Percentiles rank a stretch among this genome's conserved stretches.
Conservation (phyloP, 345 rosid genomes). For the Bruguiera parviflora region DNA sequence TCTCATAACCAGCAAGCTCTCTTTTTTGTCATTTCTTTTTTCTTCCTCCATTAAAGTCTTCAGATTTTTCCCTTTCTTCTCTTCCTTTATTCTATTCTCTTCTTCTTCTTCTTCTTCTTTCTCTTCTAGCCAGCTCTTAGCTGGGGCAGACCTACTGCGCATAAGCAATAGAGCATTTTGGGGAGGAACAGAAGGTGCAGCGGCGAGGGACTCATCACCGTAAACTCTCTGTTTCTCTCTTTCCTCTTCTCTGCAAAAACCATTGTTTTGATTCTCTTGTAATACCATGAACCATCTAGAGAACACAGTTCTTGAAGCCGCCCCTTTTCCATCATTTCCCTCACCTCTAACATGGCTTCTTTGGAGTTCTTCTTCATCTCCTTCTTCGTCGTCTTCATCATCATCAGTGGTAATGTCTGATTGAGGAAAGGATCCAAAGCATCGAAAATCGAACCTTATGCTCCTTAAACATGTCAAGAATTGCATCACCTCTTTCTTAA, state of each 20-base stretch:
- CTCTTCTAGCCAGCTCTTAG: constrained; percentile 44
- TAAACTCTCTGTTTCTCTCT: constrained; percentile 14
- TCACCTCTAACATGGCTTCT: constrained; percentile 15
- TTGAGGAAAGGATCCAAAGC: constrained; percentile 63
- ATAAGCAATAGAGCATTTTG: constrained; percentile 72
- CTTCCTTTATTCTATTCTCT: constrained; percentile 3
- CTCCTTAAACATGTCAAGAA: constrained; percentile 62
- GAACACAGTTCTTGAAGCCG: constrained; percentile 51
- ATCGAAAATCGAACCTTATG: constrained; percentile 55
- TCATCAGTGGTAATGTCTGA: constrained; percentile 40
- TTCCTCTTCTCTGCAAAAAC: constrained; percentile 21
- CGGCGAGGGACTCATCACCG: constrained; percentile 2
- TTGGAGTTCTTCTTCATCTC: constrained; percentile 28
- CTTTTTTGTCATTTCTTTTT: constrained; percentile 24
- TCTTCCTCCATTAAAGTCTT: constrained; percentile 69
- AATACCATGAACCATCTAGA: constrained; percentile 78
- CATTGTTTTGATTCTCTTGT: constrained; percentile 47
- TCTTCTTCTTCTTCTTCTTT: constrained; percentile 24
- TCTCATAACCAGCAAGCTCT: constrained; percentile 43
- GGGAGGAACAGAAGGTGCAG: constrained; percentile 53
- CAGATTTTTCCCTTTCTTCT: constrained; percentile 27
- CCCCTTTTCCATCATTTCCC: constrained; percentile 17
- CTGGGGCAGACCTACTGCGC: constrained; percentile 87
- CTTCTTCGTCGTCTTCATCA: constrained; percentile 36
- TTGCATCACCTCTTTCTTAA: constrained; percentile 67